Percentiles rank a stretch among this genome's conserved stretches.
Evolutionary conservation across 176 grass and related monocot species (phyloP).

Genomic region (Carex pumila): DNA sequence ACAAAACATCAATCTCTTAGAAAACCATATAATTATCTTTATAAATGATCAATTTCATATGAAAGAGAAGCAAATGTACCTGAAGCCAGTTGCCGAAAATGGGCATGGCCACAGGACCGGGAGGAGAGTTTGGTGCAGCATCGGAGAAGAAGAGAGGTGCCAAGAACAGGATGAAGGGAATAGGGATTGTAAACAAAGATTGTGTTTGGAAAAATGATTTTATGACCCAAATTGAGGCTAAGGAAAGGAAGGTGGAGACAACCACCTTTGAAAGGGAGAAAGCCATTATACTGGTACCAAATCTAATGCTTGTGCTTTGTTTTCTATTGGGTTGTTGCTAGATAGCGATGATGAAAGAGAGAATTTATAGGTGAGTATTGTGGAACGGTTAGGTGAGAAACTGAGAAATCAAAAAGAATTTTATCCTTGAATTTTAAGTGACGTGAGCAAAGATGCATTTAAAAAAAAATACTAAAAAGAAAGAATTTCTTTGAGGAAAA

Average conservation of each 20-base stretch:
- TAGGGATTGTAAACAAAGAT: background rate
- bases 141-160: constrained; percentile 13
- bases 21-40: background rate
- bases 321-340: background rate
- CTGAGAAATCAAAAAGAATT: background rate
- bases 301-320: background rate
- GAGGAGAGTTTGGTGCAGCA: constrained; percentile 22
- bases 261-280: constrained; percentile 18
- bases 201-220: constrained; percentile 17
- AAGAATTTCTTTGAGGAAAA: background rate
- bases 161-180: constrained; percentile 9
- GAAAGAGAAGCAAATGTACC: background rate
- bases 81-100: constrained; percentile 95
- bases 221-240: constrained; percentile 24
- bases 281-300: constrained; percentile 10
- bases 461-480: too few species aligned
- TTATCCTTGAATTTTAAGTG: background rate
- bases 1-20: background rate
- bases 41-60: background rate
- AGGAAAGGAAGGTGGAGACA: constrained; percentile 19
- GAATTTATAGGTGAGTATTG: constrained; percentile 12
- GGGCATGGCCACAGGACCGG: constrained; percentile 42
- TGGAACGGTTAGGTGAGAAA: constrained; percentile 8
- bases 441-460: background rate
- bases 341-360: background rate